Evolutionary conservation across 345 rosid genomes (phyloP).

Genomic region (Boechera divaricarpa): DNA sequence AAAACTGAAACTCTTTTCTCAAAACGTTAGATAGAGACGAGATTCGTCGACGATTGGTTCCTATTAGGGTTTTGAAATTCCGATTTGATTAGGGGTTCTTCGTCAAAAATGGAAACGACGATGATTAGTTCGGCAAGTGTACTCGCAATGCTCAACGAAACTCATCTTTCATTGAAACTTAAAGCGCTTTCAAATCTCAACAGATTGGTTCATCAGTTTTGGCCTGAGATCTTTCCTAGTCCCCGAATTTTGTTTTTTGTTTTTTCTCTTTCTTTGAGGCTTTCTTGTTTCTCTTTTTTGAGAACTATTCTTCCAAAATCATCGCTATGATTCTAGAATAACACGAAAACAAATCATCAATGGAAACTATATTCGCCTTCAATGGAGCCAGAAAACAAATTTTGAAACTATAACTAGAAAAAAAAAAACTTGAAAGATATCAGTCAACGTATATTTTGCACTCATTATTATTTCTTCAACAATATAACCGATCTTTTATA

Average conservation of each 20-base stretch:
- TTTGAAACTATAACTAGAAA: too few species aligned
- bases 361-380: too few species aligned
- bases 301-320: too few species aligned
- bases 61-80: slow-evolving; percentile 8
- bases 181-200: slow-evolving; percentile 89
- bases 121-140: slow-evolving; percentile 92
- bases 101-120: slow-evolving; percentile 54
- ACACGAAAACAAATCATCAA: too few species aligned
- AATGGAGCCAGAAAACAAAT: too few species aligned
- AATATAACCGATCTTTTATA: not conserved
- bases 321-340: too few species aligned
- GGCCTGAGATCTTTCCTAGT: slow-evolving; percentile 94
- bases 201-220: slow-evolving; percentile 74
- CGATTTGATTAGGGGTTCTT: not conserved
- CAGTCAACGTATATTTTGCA: not conserved
- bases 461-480: not conserved
- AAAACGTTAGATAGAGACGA: slow-evolving; percentile 4
- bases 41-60: not conserved
- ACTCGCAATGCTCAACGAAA: slow-evolving; percentile 93
- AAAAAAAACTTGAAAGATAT: not conserved
- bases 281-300: not conserved
- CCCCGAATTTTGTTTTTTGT: too few species aligned
- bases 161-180: slow-evolving; percentile 72
- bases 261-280: too few species aligned
- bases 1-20: not conserved